phyloP scores from a whole-genome alignment of 2,329 filamentous ascomycete genomes.

The Claviceps capensis region DNA sequence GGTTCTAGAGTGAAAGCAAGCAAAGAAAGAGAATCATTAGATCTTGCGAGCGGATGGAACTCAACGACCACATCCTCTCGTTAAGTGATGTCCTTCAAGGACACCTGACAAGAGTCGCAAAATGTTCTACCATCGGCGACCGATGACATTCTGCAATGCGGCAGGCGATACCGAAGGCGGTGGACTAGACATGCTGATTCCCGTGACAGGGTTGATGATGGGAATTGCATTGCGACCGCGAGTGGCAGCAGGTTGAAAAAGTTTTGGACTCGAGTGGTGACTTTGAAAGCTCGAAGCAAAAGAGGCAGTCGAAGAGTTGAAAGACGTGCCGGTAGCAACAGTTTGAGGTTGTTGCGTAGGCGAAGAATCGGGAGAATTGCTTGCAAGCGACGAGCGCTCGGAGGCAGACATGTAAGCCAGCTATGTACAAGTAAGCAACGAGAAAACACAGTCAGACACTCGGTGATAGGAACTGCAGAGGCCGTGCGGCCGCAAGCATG shows the following conservation, averaged over 20 bases:
- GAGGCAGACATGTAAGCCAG: slow-evolving; percentile 84
- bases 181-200: slow-evolving; percentile 77
- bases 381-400: slow-evolving; percentile 88
- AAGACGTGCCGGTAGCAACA: slow-evolving; percentile 63
- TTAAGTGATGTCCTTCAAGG: slow-evolving; percentile 17
- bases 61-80: slow-evolving; percentile 19
- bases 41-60: slow-evolving; percentile 21
- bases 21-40: slow-evolving; percentile 11
- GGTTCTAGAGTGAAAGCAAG: slow-evolving; percentile 8
- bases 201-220: slow-evolving; percentile 91
- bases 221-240: slow-evolving; percentile 90
- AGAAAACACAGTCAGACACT: slow-evolving; percentile 17
- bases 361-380: slow-evolving; percentile 83
- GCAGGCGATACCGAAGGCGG: slow-evolving; percentile 56
- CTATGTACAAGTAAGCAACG: slow-evolving; percentile 30
- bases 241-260: slow-evolving; percentile 82
- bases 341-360: slow-evolving; percentile 79
- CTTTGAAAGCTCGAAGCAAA: slow-evolving; percentile 53
- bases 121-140: slow-evolving; percentile 38
- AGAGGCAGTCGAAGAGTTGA: slow-evolving; percentile 52
- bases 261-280: slow-evolving; percentile 56
- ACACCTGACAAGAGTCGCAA: slow-evolving; percentile 16
- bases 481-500: not conserved
- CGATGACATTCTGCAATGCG: slow-evolving; percentile 43
- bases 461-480: not conserved